A percentile compares a stretch with the other conserved stretches of the same genome.
Conservation (phyloP, 2,329 filamentous ascomycete genomes). For the Cordyceps cateniannulata region DNA sequence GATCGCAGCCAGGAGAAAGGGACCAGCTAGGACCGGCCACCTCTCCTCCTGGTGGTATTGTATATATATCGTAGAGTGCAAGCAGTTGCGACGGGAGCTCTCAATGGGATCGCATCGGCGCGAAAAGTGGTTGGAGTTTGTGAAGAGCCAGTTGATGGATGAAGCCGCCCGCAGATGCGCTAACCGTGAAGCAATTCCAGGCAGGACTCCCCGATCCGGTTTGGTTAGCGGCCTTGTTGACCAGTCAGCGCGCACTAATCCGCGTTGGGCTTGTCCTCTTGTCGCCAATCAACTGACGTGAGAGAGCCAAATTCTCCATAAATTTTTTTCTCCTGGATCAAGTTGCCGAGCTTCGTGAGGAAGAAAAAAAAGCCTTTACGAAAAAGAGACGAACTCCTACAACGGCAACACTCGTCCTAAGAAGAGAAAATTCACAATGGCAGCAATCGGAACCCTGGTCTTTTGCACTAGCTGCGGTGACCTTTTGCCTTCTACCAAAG, state of each 20-base stretch:
- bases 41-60: neutral
- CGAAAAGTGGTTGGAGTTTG: neutral
- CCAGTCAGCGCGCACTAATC: slow-evolving; percentile 9
- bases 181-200: slow-evolving; percentile 11
- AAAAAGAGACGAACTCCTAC: neutral
- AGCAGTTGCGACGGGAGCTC: neutral
- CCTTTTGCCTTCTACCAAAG: slow-evolving; percentile 73
- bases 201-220: slow-evolving; percentile 11
- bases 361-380: slow-evolving; percentile 7
- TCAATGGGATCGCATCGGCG: slow-evolving; percentile 7
- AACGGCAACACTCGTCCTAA: slow-evolving; percentile 10
- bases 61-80: neutral
- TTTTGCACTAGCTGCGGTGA: slow-evolving; percentile 94
- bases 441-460: slow-evolving; percentile 81
- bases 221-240: slow-evolving; percentile 7
- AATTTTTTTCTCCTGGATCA: neutral
- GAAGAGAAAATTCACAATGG: slow-evolving; percentile 50
- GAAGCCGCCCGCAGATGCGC: neutral
- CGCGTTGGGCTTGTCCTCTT: neutral
- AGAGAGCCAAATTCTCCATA: neutral
- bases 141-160: neutral
- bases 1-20: neutral
- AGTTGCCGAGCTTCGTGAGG: neutral
- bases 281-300: neutral
- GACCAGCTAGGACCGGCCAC: neutral